Conservation (phyloP, 1,284 basidiomycete species). For the Rhodotorula sp. region DNA sequence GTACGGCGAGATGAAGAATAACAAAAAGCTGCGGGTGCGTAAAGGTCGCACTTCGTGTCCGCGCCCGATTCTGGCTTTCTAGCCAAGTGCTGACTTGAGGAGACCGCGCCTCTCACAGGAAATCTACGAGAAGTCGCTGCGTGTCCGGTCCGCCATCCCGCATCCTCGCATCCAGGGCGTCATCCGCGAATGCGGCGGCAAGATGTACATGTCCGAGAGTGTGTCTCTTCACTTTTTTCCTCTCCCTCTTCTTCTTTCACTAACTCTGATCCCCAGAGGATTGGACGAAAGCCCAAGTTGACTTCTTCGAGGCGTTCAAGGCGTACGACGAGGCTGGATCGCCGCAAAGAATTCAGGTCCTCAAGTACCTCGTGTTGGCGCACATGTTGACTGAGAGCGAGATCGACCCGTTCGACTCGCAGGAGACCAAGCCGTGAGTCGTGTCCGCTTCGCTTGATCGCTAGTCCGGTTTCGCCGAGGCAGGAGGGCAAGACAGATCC, state of each 20-base stretch:
- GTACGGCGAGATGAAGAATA: constrained; percentile 94
- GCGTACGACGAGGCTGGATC: constrained; percentile 99
- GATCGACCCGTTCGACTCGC: constrained; percentile 98
- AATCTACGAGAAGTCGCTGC: constrained; percentile 91
- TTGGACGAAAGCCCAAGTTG: constrained; percentile 94
- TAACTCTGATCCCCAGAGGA: constrained; percentile 60
- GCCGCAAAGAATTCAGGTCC: constrained; percentile 91
- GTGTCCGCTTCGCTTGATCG: neutral
- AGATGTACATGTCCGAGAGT: constrained; percentile 99
- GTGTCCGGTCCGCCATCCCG: constrained; percentile 92
- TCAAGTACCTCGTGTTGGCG: constrained; percentile 96
- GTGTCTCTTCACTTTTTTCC: constrained; percentile 49
- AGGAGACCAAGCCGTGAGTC: constrained; percentile 93
- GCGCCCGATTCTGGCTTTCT: too few relatives aligned
- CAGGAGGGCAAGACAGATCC: too few relatives aligned
- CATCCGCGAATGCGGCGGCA: constrained; percentile 98
- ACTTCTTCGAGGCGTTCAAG: constrained; percentile 98
- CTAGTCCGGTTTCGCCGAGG: constrained; percentile 20
- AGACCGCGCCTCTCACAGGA: constrained; percentile 58
- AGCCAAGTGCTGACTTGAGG: neutral
- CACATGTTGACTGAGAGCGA: constrained; percentile 98
- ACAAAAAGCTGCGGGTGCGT: constrained; percentile 85
- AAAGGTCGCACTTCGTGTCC: neutral
- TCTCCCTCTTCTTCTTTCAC: neutral
- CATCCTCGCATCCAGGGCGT: constrained; percentile 98